phyloP scores from a whole-genome alignment of 1,284 basidiomycete species.

The Ceratobasidium sp. region DNA sequence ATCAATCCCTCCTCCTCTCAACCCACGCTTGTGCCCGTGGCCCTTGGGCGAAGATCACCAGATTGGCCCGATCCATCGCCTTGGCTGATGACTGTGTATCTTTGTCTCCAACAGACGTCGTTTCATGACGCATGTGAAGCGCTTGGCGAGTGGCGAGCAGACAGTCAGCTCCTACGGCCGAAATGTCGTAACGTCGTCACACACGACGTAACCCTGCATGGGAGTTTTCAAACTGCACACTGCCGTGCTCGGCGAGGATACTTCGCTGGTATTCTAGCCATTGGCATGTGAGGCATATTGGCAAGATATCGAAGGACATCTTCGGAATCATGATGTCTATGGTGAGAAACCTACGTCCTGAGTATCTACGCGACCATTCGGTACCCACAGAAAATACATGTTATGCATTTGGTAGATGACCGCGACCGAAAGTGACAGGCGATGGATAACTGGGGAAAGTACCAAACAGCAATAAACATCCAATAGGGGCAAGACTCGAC shows the following conservation, averaged over 20 bases:
- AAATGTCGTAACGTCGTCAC: constrained; percentile 5
- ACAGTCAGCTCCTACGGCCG: background rate
- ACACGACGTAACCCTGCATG: background rate
- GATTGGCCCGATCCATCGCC: background rate
- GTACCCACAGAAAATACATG: background rate
- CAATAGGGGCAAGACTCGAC: background rate
- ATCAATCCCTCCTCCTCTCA: background rate
- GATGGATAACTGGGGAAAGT: background rate
- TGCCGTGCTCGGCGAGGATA: background rate
- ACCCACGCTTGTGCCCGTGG: background rate
- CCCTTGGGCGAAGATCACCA: background rate
- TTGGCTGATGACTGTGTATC: background rate
- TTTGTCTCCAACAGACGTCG: background rate
- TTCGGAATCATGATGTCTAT: background rate
- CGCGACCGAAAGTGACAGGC: background rate
- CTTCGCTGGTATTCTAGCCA: background rate
- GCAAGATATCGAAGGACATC: background rate
- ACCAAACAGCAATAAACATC: background rate
- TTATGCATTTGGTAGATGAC: background rate
- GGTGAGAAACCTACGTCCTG: no score
- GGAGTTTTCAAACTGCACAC: background rate
- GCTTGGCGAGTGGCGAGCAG: background rate
- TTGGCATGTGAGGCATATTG: background rate
- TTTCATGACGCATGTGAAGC: background rate
- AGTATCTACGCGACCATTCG: no score